Percentiles rank a stretch among this genome's conserved stretches.
Evolutionary conservation across 768 basidiomycete species (phyloP).

Genomic region (Boletus coccyginus): DNA sequence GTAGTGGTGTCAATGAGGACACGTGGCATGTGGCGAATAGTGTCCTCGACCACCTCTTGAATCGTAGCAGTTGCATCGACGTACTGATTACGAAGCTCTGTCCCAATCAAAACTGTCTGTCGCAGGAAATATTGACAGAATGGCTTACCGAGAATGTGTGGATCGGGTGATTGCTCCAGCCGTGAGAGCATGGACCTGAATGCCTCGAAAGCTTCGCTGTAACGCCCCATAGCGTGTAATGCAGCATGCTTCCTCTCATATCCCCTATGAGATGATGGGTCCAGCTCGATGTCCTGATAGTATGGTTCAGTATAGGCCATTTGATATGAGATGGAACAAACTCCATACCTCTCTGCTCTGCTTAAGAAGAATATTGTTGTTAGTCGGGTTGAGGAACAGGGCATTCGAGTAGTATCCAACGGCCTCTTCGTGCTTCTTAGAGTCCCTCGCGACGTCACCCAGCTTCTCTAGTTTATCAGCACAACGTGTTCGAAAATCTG

Average conservation of each 20-base stretch:
- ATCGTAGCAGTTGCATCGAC: not conserved
- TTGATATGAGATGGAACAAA: not conserved
- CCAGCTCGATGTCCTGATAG: not conserved
- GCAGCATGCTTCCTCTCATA: not conserved
- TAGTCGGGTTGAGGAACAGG: not conserved
- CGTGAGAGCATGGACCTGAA: not conserved
- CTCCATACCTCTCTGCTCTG: slow-evolving; percentile 4
- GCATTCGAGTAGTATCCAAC: not conserved
- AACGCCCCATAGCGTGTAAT: not conserved
- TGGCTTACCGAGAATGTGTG: not conserved
- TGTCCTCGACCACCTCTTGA: not conserved
- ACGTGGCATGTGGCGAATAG: not conserved
- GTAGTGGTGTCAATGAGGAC: not conserved
- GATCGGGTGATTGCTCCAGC: not conserved
- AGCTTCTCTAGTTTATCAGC: not conserved
- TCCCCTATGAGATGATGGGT: not conserved
- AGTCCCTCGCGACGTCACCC: not conserved
- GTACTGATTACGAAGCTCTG: not conserved
- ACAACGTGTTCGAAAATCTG: slow-evolving; percentile 3
- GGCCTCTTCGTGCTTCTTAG: not conserved
- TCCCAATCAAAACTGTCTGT: too few relatives aligned
- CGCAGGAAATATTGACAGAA: not conserved
- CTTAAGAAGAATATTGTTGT: not conserved
- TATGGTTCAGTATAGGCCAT: not conserved
- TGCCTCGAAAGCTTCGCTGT: not conserved